Percentiles rank a stretch among this genome's conserved stretches.
Conservation (phyloP, 2,329 filamentous ascomycete species). For the Sarocladium oryzae region DNA sequence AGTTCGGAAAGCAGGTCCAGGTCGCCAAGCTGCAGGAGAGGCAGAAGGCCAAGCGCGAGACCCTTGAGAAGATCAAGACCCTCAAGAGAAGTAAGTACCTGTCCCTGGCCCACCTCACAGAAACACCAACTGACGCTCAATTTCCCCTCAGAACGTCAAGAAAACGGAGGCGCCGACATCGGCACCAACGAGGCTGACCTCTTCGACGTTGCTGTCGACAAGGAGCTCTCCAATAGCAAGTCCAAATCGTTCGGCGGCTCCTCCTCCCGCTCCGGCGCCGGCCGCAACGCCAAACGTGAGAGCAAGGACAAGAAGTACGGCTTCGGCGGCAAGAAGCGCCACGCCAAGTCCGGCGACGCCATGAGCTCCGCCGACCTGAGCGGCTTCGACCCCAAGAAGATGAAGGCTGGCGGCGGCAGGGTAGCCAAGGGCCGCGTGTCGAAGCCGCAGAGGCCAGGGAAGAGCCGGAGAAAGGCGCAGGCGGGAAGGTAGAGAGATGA, state of each 20-base stretch:
- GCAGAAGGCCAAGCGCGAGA: conserved; percentile 84
- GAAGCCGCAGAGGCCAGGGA: conserved; percentile 36
- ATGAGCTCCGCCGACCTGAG: conserved; percentile 73
- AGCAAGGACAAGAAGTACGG: conserved; percentile 96
- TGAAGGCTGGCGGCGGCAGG: conserved; percentile 57
- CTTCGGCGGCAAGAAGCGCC: conserved; percentile 91
- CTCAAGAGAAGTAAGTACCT: conserved; percentile 82
- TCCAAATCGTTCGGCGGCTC: no score
- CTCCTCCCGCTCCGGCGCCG: conserved; percentile 31
- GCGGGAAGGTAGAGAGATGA: not conserved
- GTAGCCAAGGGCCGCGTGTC: conserved; percentile 23
- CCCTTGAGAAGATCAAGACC: conserved; percentile 88
- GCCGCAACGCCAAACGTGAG: conserved; percentile 65
- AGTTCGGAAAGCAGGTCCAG: conserved; percentile 98
- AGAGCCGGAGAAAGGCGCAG: conserved; percentile 42
- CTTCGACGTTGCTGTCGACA: conserved; percentile 84
- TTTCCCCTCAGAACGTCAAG: conserved; percentile 67
- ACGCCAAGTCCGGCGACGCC: conserved; percentile 86
- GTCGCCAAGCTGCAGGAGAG: conserved; percentile 93
- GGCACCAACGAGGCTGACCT: conserved; percentile 75
- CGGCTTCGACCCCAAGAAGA: conserved; percentile 68
- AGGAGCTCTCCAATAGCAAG: conserved; percentile 40
- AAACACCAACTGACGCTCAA: conserved; percentile 17
- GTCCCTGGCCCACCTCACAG: conserved; percentile 5
- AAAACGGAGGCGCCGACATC: conserved; percentile 49